Evolutionary conservation across 129 eudicot species (phyloP).

Genomic region (Tanacetum coccineum): DNA sequence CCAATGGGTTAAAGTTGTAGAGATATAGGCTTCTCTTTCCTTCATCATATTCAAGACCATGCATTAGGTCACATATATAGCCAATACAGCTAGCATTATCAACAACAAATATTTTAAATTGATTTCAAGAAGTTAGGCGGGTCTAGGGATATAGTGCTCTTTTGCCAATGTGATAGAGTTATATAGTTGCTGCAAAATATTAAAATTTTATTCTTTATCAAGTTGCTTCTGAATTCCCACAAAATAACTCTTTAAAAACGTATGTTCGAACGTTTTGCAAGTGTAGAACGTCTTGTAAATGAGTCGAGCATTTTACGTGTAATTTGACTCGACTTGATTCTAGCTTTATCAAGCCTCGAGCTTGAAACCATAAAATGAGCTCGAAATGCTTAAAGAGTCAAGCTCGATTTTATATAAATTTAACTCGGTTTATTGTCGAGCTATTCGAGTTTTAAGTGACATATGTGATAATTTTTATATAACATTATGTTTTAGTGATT

Average conservation of each 20-base stretch:
- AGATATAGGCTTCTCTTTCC: background rate
- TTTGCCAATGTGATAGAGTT: constrained; percentile 62
- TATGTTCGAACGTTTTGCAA: background rate
- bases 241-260: background rate
- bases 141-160: constrained; percentile 43
- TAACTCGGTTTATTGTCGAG: too few species aligned
- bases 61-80: constrained; percentile 21
- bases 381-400: too few species aligned
- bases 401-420: too few species aligned
- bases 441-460: too few species aligned
- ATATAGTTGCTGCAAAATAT: constrained; percentile 1
- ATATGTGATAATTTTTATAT: too few species aligned
- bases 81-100: constrained; percentile 36
- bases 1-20: constrained; percentile 24
- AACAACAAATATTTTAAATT: background rate
- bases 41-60: constrained; percentile 36
- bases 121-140: constrained; percentile 48
- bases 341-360: too few species aligned
- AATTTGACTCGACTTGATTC: too few species aligned
- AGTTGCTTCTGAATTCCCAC: background rate
- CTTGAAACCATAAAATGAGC: too few species aligned
- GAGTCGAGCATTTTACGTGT: too few species aligned
- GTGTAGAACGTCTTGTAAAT: too few species aligned
- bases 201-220: background rate
- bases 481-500: too few species aligned